These are phyloP conservation scores for Septoria linicola DNA, from an alignment of 2,329 filamentous ascomycete species.

Conservation along the genomic window DNA sequence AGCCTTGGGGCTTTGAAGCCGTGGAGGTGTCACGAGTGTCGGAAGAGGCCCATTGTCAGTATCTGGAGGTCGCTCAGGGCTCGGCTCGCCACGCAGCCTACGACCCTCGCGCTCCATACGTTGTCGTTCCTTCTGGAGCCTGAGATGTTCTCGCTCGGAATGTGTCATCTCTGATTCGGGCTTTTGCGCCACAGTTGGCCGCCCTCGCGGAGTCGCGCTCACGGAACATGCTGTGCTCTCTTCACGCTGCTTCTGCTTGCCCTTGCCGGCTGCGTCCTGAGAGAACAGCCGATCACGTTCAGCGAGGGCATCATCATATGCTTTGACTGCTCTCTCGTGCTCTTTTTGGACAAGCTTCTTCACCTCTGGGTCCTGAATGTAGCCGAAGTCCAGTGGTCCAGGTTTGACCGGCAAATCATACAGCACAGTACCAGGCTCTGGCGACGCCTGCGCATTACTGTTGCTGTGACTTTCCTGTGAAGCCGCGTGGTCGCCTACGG, in stretches of 20 bases:
- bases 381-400: constrained; percentile 55
- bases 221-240: constrained; percentile 9
- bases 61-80: neutral
- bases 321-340: constrained; percentile 60
- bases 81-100: constrained; percentile 33
- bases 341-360: constrained; percentile 70
- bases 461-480: neutral
- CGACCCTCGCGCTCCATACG: constrained; percentile 36
- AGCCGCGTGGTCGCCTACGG: neutral
- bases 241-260: constrained; percentile 27
- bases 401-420: constrained; percentile 50
- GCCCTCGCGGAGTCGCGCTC: constrained; percentile 22
- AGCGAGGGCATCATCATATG: constrained; percentile 66
- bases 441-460: neutral
- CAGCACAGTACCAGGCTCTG: neutral
- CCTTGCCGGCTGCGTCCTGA: constrained; percentile 1
- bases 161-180: constrained; percentile 32
- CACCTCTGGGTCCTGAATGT: constrained; percentile 62
- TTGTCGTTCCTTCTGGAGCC: constrained; percentile 33
- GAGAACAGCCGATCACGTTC: constrained; percentile 49
- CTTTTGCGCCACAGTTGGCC: constrained; percentile 10
- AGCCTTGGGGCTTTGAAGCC: constrained; percentile 1
- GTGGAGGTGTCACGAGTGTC: neutral
- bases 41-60: neutral
- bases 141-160: constrained; percentile 30